Percentiles rank a stretch among this genome's conserved stretches.
Conservation (phyloP, 2,329 filamentous ascomycete genomes). For the Juglanconis oblonga region DNA sequence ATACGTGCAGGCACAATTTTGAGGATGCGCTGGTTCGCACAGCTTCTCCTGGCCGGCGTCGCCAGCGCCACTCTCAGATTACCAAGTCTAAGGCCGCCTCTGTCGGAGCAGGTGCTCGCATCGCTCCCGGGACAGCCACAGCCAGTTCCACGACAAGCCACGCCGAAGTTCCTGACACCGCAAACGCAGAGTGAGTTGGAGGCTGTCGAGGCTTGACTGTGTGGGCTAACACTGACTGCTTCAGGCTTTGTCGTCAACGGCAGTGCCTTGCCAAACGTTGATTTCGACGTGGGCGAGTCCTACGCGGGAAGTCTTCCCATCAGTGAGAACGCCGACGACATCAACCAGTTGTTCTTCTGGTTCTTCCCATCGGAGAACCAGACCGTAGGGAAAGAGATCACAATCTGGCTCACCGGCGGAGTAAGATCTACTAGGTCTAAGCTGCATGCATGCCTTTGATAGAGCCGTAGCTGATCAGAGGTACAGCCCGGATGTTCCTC, state of each 20-base stretch:
- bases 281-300: conserved; percentile 63
- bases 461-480: not conserved
- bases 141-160: not conserved
- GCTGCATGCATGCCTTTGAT: not conserved
- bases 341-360: conserved; percentile 54
- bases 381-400: conserved; percentile 49
- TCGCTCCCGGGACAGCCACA: not conserved
- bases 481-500: conserved; percentile 50
- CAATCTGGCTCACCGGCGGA: conserved; percentile 56
- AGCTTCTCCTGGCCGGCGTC: not conserved
- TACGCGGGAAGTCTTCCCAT: conserved; percentile 61
- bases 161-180: conserved; percentile 3
- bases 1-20: no score
- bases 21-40: conserved; percentile 1
- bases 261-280: conserved; percentile 58
- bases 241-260: conserved; percentile 62
- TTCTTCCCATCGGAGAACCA: conserved; percentile 57
- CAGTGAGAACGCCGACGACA: conserved; percentile 40
- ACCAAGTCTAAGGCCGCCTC: not conserved
- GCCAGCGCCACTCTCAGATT: conserved; percentile 4
- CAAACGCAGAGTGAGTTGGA: conserved; percentile 4
- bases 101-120: not conserved
- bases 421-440: conserved; percentile 22
- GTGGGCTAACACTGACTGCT: not conserved
- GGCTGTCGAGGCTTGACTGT: not conserved